These are phyloP conservation scores for Schoenoplectus tabernaemontani DNA, from an alignment of 202 grass and related monocot genomes.

Conservation along the genomic window DNA sequence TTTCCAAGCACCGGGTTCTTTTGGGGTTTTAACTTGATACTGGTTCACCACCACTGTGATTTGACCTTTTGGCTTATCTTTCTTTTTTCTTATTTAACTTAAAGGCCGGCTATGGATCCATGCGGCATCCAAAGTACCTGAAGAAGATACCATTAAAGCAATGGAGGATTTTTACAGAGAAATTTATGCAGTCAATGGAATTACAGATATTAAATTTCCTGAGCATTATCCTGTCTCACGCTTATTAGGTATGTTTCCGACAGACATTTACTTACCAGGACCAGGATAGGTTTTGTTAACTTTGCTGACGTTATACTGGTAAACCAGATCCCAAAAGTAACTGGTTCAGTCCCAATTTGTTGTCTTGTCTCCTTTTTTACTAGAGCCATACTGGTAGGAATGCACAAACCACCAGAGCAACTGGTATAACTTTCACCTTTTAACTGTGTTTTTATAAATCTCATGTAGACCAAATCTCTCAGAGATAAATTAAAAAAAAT, in stretches of 20 bases:
- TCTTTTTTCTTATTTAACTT: not conserved
- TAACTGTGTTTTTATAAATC: not conserved
- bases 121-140: slow-evolving; percentile 74
- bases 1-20: not conserved
- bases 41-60: too few species aligned
- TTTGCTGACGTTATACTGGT: not conserved
- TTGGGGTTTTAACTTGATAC: too few species aligned
- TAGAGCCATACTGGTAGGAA: not conserved
- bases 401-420: not conserved
- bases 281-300: not conserved
- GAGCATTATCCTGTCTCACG: slow-evolving; percentile 75
- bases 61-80: not conserved
- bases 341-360: not conserved
- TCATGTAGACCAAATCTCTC: not conserved
- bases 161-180: slow-evolving; percentile 86
- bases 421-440: not conserved
- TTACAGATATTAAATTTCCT: slow-evolving; percentile 62
- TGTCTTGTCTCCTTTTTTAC: not conserved
- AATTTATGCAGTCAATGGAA: slow-evolving; percentile 68
- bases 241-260: slow-evolving; percentile 39
- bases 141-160: slow-evolving; percentile 59
- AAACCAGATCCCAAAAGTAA: not conserved
- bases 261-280: not conserved
- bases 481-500: not conserved
- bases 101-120: slow-evolving; percentile 88